Evolutionary conservation across 306 rosid species (phyloP), one percentile per base, ranked within the genome.

Genomic region (Trifolium fragiferum): DNA sequence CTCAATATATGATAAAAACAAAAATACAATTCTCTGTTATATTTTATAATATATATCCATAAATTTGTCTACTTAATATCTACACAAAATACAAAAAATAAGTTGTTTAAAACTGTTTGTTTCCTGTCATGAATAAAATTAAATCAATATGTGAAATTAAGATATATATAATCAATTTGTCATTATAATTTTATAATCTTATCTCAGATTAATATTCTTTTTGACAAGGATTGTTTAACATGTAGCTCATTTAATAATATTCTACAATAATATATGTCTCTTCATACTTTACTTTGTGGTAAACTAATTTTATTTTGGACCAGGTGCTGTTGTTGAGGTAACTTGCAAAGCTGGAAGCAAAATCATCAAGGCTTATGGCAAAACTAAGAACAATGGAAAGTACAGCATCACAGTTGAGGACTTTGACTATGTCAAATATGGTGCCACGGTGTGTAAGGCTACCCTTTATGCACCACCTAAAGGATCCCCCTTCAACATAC

Each of bases 321-420:
- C 77, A 93, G 98, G 90, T 68, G 97, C 98, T 18, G 81, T 84
- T 27, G 97, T 93, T 70, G 92, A 89, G 81, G 90, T 93, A 30
- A 87, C 77, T 23, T 93, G 97, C 84, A 78, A 87, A 76, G 92
- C 81, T 0, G 98, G 90, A 4, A 72, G 79, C 20, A 81, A 89
- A 20, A 82, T 82, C 20, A 81, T 91, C 44, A 87, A 44, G 63
- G 94, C 90, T 1, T 93, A 87, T n/a, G 98, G 97, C 3, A 81
- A 78, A 80, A 91, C 98, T 0, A 93, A 93, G 81, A 86, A 11
- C 78, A 93, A 93, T 16, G 98, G 98, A 61, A 93, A 91, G 51
- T 93, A 81, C 27, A 84, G 90, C 63, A 73, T 93, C 37, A 66
- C 87, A 2, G 66, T 93, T 20, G 50, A 88, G 32, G 87, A 75